Conservation (phyloP, 441 rosid species). For the Aquilaria agallochum region DNA sequence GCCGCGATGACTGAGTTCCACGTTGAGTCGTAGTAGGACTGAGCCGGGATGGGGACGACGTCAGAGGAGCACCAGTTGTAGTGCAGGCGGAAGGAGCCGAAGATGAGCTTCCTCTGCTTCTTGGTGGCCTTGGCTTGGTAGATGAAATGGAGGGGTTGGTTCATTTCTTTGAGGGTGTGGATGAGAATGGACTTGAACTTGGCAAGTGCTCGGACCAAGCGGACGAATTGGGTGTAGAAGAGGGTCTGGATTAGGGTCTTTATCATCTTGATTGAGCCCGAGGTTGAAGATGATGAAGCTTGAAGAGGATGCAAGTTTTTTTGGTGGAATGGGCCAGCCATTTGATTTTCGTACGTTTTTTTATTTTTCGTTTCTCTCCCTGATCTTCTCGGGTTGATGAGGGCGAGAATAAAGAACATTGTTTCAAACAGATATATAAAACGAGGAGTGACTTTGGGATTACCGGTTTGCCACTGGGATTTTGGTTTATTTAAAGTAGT, state of each 20-base stretch:
- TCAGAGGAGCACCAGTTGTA: conserved; percentile 94
- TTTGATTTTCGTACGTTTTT: conserved; percentile 8
- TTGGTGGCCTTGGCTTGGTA: conserved; percentile 30
- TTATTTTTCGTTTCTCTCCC: too few species aligned
- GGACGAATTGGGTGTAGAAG: conserved; percentile 44
- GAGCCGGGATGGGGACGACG: conserved; percentile 57
- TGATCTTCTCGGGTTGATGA: conserved; percentile 3
- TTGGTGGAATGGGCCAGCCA: conserved; percentile 26
- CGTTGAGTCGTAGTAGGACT: conserved; percentile 44
- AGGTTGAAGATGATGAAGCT: conserved; percentile 38
- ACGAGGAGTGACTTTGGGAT: conserved; percentile 11
- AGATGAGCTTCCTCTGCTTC: conserved; percentile 38
- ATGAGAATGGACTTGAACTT: conserved; percentile 50
- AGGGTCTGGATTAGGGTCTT: conserved; percentile 55
- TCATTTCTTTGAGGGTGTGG: conserved; percentile 34
- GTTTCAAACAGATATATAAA: conserved; percentile 21
- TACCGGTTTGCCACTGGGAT: conserved; percentile 37
- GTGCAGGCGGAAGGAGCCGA: conserved; percentile 84
- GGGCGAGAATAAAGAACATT: conserved; percentile 15
- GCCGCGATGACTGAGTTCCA: conserved; percentile 43
- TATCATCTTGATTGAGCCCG: conserved; percentile 53
- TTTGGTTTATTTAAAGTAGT: conserved; percentile 34
- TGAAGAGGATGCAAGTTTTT: conserved; percentile 30
- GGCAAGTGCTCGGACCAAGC: conserved; percentile 47
- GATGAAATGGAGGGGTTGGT: conserved; percentile 30